Evolutionary conservation across 192 early-diverging fungal genomes (phyloP), one percentile per base, ranked within the genome.

Genomic region (Dissophora globulifera): DNA sequence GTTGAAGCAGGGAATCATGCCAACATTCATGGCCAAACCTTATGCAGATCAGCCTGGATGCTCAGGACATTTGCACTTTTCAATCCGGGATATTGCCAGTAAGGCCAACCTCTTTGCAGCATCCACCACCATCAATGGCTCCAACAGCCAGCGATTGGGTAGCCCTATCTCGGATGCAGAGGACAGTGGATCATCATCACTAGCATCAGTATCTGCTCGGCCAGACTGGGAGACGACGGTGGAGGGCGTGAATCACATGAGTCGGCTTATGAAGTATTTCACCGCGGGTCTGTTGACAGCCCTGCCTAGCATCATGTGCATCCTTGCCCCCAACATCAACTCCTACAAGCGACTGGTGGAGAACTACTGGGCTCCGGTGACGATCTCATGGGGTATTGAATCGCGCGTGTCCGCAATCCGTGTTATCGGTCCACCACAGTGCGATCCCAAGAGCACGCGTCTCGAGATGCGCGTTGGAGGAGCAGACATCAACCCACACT

Each of bases 21-120:
- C 93, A 10, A 88, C 85, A 12, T 94, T 94, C 81, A 94, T 94
- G 93, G 93, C 93, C 4, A 94, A 94, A 56, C 93, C 93, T 1
- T 85, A 89, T 60, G 45, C 58, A 0, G 80, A 88, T 35, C 69
- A 90, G 22, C 93, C 93, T 3, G 93, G 93, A 4, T 93, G 91
- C 62, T 92, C 90, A 22, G 93, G 93, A 13, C 93, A 94, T 69
- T 71, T 90, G 13, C 93, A 94, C 80, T 87, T 94, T 66, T 86
- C 83, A 32, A 59, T 93, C 41, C 80, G 78, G n/a, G 65, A 86
- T 61, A 52, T 78, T 11, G 58, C 49, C 6, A 58, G 79, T 5
- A 83, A 83, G 16, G 46, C 69, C 7, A 90, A 90, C 62, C 69
- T 80, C 0, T 92, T 92, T 80, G 83, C 78, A 15, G 72, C 62